Conservation (phyloP, 768 basidiomycete genomes). For the Suillus sp. region DNA sequence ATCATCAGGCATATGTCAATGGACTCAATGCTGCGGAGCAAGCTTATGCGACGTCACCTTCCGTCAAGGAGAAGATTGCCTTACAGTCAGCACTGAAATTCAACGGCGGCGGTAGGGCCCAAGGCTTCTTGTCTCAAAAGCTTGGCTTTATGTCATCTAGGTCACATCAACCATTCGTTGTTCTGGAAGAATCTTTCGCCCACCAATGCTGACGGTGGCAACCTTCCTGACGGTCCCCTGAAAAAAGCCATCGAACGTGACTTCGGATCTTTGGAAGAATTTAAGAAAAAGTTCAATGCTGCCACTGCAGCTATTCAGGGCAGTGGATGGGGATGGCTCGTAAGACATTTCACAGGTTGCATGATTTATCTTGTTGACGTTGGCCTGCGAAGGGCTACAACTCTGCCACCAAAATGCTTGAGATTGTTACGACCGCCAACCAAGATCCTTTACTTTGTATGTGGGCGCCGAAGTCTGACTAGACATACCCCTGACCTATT, state of each 20-base stretch:
- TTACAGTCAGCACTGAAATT: constrained; percentile 94
- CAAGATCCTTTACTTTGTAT: constrained; percentile 88
- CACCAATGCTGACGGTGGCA: constrained; percentile 57
- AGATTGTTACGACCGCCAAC: constrained; percentile 91
- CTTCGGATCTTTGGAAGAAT: constrained; percentile 84
- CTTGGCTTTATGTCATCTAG: constrained; percentile 35
- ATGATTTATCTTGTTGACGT: not conserved
- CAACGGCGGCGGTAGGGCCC: constrained; percentile 82
- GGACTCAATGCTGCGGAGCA: constrained; percentile 94
- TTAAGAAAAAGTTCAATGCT: constrained; percentile 87
- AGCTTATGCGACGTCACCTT: constrained; percentile 63
- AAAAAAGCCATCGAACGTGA: constrained; percentile 75
- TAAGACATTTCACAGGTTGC: constrained; percentile 33
- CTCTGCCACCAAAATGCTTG: constrained; percentile 66
- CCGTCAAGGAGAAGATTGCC: constrained; percentile 74
- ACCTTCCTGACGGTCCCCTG: constrained; percentile 64
- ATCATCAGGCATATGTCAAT: constrained; percentile 92
- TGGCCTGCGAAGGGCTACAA: constrained; percentile 62
- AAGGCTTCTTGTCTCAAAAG: not conserved
- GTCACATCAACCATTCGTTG: constrained; percentile 92
- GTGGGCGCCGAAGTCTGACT: constrained; percentile 18
- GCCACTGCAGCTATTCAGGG: constrained; percentile 93
- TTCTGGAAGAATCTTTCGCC: constrained; percentile 99
- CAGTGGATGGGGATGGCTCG: constrained; percentile 99
- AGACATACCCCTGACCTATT: constrained; percentile 16